Percentiles rank a stretch among this genome's conserved stretches.
These are phyloP conservation scores for Cytidiella melzeri DNA, from an alignment of 768 basidiomycete genomes.

Conservation along the genomic window DNA sequence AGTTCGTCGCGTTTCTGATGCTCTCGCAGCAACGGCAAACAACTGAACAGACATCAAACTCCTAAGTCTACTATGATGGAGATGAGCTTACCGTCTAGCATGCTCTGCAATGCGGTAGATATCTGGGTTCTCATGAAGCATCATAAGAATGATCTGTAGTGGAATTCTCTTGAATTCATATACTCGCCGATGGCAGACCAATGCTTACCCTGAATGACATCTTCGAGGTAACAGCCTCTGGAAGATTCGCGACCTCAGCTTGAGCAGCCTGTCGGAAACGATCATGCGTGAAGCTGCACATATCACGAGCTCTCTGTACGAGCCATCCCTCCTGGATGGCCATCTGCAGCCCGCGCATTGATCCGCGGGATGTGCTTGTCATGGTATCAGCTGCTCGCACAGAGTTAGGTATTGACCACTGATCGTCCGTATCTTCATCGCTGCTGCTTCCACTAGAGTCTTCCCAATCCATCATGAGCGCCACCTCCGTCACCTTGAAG, in stretches of 20 bases:
- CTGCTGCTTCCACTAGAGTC: conserved; percentile 47
- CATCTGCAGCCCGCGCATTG: conserved; percentile 62
- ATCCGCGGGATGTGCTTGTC: conserved; percentile 40
- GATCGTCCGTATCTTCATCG: conserved; percentile 29
- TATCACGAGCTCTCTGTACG: conserved; percentile 63
- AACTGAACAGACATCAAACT: conserved; percentile 31
- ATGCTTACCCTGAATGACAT: conserved; percentile 61
- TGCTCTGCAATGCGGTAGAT: conserved; percentile 68
- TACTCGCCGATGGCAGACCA: background rate
- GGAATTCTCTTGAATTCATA: conserved; percentile 1
- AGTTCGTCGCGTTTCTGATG: conserved; percentile 58
- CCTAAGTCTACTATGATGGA: background rate
- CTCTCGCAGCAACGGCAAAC: conserved; percentile 53
- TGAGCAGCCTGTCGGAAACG: conserved; percentile 69
- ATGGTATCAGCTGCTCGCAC: conserved; percentile 31
- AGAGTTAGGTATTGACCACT: conserved; percentile 48
- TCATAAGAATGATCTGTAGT: conserved; percentile 60
- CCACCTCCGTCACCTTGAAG: conserved; percentile 70
- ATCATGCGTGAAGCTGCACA: conserved; percentile 74
- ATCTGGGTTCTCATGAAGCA: conserved; percentile 60
- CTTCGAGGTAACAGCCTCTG: conserved; percentile 45
- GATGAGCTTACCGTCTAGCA: conserved; percentile 45
- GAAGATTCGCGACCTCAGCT: conserved; percentile 46
- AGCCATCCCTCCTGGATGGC: conserved; percentile 72
- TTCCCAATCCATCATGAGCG: conserved; percentile 70